Evolutionary conservation across 2,329 filamentous ascomycete species (phyloP).

Genomic region (Trichophyton simii): DNA sequence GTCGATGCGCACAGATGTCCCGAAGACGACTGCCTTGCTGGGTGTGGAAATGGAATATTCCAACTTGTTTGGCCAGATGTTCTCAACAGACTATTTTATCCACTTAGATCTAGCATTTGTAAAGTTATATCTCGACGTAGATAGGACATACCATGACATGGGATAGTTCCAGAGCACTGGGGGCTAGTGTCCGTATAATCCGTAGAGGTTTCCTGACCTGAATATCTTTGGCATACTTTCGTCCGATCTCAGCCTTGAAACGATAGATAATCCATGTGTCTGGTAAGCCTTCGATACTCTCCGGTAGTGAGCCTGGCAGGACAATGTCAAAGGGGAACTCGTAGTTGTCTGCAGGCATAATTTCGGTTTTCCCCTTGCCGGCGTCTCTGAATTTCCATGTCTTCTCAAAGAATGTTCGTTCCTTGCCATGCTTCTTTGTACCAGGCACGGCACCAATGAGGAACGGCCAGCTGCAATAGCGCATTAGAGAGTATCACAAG

Average conservation of each 20-base stretch:
- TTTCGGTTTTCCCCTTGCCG: conserved; percentile 38
- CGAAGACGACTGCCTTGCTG: conserved; percentile 87
- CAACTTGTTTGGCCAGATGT: conserved; percentile 95
- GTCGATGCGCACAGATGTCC: conserved; percentile 70
- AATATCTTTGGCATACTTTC: conserved; percentile 79
- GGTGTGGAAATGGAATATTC: conserved; percentile 90
- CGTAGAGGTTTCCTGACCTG: conserved; percentile 66
- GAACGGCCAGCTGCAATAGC: conserved; percentile 13
- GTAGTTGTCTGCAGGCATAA: conserved; percentile 62
- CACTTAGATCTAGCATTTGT: neutral
- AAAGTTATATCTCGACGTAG: neutral
- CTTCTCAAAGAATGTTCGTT: conserved; percentile 50
- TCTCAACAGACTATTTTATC: conserved; percentile 55
- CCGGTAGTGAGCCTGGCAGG: conserved; percentile 55
- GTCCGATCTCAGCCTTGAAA: conserved; percentile 80
- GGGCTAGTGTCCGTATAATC: conserved; percentile 64
- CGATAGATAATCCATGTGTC: conserved; percentile 83
- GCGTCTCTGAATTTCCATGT: conserved; percentile 56
- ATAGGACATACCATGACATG: conserved; percentile 59
- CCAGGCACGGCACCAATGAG: conserved; percentile 23
- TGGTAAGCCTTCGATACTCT: conserved; percentile 80
- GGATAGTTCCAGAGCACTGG: conserved; percentile 61
- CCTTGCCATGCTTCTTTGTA: conserved; percentile 29
- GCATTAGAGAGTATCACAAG: neutral
- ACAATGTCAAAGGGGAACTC: conserved; percentile 69